Percentiles rank a stretch among this genome's conserved stretches.
Conservation (phyloP, 2,329 filamentous ascomycete genomes). For the Alternaria hordeiaustralica region DNA sequence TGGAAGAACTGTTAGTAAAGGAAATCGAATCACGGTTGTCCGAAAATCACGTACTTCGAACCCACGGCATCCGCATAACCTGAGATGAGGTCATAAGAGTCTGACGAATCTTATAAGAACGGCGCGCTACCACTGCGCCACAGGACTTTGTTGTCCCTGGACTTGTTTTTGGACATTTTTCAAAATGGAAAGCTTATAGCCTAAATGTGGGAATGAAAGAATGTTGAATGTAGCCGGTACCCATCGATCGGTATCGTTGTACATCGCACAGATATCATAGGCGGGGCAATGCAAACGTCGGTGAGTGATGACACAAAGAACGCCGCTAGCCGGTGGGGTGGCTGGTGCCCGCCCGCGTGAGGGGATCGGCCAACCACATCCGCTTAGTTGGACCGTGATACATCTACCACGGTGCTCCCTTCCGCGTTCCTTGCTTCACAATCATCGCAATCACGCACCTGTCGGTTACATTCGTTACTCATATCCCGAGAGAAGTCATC, state of each 20-base stretch:
- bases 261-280: background rate
- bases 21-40: background rate
- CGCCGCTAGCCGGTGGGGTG: slow-evolving; percentile 11
- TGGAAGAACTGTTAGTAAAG: slow-evolving; percentile 6
- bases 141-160: slow-evolving; percentile 37
- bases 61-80: slow-evolving; percentile 56
- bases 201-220: too few species aligned
- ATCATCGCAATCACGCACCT: background rate
- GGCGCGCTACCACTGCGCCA: slow-evolving; percentile 59
- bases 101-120: slow-evolving; percentile 54
- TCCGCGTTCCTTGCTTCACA: background rate
- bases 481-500: background rate
- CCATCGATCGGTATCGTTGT: background rate
- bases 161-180: slow-evolving; percentile 21
- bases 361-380: slow-evolving; percentile 21
- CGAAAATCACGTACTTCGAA: slow-evolving; percentile 34
- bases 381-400: slow-evolving; percentile 10
- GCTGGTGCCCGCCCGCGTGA: background rate
- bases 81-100: slow-evolving; percentile 43
- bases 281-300: slow-evolving; percentile 13
- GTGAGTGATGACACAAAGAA: slow-evolving; percentile 14
- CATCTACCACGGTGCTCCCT: slow-evolving; percentile 10
- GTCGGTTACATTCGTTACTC: background rate
- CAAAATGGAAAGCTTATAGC: background rate
- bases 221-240: background rate